Conservation (phyloP, 805 yeast species). For the Scheffersomyces spartinae region DNA sequence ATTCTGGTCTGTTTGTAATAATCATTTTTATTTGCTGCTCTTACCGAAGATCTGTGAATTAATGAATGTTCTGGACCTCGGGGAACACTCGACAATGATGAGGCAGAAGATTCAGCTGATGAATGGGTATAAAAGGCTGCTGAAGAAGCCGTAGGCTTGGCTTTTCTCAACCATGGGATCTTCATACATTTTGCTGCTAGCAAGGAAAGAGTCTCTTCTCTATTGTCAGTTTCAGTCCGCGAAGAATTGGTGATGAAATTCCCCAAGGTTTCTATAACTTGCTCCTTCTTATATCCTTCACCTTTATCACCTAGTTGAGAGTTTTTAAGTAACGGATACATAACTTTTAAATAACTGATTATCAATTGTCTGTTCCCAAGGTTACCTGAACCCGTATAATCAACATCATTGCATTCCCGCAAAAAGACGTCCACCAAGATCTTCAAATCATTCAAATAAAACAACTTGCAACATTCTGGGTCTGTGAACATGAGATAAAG, state of each 20-base stretch:
- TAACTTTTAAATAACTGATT: conserved; percentile 50
- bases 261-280: conserved; percentile 38
- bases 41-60: too few relatives aligned
- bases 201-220: too few relatives aligned
- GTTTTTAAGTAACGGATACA: conserved; percentile 58
- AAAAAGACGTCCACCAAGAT: conserved; percentile 76
- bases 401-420: conserved; percentile 64
- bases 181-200: too few relatives aligned
- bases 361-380: conserved; percentile 43
- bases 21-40: conserved; percentile 22
- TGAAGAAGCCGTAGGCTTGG: too few relatives aligned
- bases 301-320: conserved; percentile 42
- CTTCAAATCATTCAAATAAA: conserved; percentile 75
- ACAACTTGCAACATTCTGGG: conserved; percentile 48
- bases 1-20: conserved; percentile 21
- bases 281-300: conserved; percentile 47
- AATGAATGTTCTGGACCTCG: too few relatives aligned
- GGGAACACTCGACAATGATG: too few relatives aligned
- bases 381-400: conserved; percentile 42
- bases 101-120: too few relatives aligned
- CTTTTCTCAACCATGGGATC: too few relatives aligned
- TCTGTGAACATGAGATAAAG: conserved; percentile 65
- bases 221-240: too few relatives aligned
- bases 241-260: too few relatives aligned
- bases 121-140: too few relatives aligned